Conservation (phyloP, 2,329 filamentous ascomycete genomes). For the Pseudonectria foliicola region DNA sequence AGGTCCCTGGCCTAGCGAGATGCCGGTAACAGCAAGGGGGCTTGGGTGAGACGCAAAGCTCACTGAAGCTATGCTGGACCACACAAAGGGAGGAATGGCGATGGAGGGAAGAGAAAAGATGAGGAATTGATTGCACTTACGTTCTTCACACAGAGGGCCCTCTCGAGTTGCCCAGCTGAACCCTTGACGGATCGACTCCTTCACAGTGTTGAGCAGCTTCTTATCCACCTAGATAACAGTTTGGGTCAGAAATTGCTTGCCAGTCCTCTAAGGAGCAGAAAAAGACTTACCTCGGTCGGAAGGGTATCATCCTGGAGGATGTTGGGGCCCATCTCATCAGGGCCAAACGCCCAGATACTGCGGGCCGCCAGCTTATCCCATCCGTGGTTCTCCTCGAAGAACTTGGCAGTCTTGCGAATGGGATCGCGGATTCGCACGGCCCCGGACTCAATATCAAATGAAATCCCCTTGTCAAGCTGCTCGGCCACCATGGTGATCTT, state of each 20-base stretch:
- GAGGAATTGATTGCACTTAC: constrained; percentile 44
- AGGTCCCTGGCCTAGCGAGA: constrained; percentile 13
- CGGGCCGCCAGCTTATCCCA: constrained; percentile 92
- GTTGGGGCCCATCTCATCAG: constrained; percentile 89
- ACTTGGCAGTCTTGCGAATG: constrained; percentile 86
- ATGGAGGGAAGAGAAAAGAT: not conserved
- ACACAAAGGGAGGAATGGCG: no score
- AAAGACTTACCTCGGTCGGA: constrained; percentile 63
- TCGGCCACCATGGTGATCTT: constrained; percentile 98
- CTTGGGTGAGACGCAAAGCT: no score
- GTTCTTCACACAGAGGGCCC: constrained; percentile 95
- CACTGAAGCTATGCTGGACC: no score
- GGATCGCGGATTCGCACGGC: constrained; percentile 89
- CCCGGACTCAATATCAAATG: constrained; percentile 87
- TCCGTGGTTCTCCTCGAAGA: constrained; percentile 94
- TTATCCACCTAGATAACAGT: constrained; percentile 64
- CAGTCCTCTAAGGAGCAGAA: not conserved
- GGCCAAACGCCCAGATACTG: constrained; percentile 98
- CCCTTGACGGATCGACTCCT: constrained; percentile 89
- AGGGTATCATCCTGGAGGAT: constrained; percentile 95
- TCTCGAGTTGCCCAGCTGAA: constrained; percentile 96
- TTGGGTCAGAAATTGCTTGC: constrained; percentile 3
- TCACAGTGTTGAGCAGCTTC: constrained; percentile 76
- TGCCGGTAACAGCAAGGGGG: constrained; percentile 1
- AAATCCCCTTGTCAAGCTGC: constrained; percentile 88